Evolutionary conservation across 1,284 basidiomycete genomes (phyloP).

Genomic region (Ustilago curta): DNA sequence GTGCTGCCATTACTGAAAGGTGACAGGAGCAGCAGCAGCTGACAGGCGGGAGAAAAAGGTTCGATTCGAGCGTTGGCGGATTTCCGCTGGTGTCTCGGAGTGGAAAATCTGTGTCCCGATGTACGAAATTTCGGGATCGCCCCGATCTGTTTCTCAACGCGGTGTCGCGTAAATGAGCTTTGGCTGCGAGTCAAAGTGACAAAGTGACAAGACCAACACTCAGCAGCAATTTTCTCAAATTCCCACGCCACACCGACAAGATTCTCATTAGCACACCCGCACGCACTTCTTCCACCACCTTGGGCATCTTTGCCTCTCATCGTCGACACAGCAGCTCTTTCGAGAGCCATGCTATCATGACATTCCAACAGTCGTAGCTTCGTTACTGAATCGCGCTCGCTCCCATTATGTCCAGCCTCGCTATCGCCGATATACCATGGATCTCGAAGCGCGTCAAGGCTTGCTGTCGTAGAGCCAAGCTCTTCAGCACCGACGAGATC

Average conservation of each 20-base stretch:
- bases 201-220: slow-evolving; percentile 9
- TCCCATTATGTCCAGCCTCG: slow-evolving; percentile 31
- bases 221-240: neutral
- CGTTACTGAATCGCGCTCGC: neutral
- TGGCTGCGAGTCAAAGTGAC: too few relatives aligned
- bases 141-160: slow-evolving; percentile 2
- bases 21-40: slow-evolving; percentile 3
- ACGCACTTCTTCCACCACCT: neutral
- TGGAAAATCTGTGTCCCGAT: neutral
- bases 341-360: neutral
- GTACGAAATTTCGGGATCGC: neutral
- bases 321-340: neutral
- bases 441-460: slow-evolving; percentile 52
- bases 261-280: too few relatives aligned
- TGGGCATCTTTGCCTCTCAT: neutral
- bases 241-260: slow-evolving; percentile 2
- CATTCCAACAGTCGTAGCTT: too few relatives aligned
- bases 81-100: neutral
- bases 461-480: slow-evolving; percentile 43
- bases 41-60: neutral
- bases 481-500: slow-evolving; percentile 44
- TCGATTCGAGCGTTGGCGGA: neutral
- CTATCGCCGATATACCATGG: slow-evolving; percentile 35
- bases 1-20: neutral
- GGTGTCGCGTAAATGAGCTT: slow-evolving; percentile 7